Evolutionary conservation across 2,329 filamentous ascomycete genomes (phyloP).

Genomic region (Dactylellina haptotyla): DNA sequence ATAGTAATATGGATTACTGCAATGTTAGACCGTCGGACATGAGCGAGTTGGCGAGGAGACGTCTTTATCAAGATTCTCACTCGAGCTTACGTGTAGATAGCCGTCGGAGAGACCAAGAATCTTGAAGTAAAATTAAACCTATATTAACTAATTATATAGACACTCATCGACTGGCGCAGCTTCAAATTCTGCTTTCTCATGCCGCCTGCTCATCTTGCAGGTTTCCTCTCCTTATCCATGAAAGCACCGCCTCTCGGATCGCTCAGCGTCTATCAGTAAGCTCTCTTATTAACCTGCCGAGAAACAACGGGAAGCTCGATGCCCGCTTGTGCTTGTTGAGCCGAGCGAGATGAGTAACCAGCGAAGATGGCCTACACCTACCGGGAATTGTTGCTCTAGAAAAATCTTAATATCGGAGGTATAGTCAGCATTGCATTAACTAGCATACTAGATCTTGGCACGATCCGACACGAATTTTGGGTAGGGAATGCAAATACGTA

Average conservation of each 20-base stretch:
- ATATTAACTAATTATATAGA: no score
- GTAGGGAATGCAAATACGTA: no score
- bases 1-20: no score
- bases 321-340: not conserved
- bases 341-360: slow-evolving; percentile 21
- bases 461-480: no score
- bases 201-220: not conserved
- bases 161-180: not conserved
- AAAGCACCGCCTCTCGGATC: slow-evolving; percentile 6
- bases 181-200: slow-evolving; percentile 6
- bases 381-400: not conserved
- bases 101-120: no score
- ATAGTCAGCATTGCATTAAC: not conserved
- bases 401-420: not conserved
- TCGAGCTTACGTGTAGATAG: no score
- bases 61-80: no score
- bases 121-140: no score
- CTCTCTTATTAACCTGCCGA: slow-evolving; percentile 14
- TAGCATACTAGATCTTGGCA: not conserved
- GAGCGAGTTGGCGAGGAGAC: no score
- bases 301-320: slow-evolving; percentile 22
- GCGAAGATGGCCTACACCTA: not conserved
- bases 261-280: not conserved
- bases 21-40: no score
- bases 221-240: slow-evolving; percentile 12